Conservation (phyloP, 164 flowering plant species). For the Macadamia tetraphylla region DNA sequence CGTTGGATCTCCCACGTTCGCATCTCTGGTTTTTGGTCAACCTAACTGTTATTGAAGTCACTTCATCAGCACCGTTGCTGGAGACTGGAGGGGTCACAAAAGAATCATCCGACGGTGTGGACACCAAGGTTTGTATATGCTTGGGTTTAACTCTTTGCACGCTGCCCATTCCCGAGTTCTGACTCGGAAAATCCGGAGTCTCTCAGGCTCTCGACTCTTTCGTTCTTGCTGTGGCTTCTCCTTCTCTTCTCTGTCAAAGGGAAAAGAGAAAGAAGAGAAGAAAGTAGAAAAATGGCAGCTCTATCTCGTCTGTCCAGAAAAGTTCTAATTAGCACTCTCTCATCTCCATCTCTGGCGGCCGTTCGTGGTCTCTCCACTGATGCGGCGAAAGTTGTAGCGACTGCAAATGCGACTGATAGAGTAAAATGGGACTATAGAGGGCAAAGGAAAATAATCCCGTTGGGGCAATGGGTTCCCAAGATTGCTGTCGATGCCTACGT, state of each 20-base stretch:
- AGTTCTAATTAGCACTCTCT: slow-evolving; percentile 19
- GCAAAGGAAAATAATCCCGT: slow-evolving; percentile 72
- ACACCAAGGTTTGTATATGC: background rate
- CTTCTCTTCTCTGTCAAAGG: too few species aligned
- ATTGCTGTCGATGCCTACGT: slow-evolving; percentile 97
- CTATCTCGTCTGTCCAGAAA: slow-evolving; percentile 34
- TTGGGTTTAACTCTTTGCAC: too few species aligned
- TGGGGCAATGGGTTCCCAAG: slow-evolving; percentile 95
- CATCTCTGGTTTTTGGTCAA: too few species aligned
- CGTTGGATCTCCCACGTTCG: too few species aligned
- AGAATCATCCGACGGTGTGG: too few species aligned
- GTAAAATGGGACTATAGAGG: slow-evolving; percentile 98
- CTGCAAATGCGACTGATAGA: slow-evolving; percentile 38
- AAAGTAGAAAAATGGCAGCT: slow-evolving; percentile 31
- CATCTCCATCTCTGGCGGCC: slow-evolving; percentile 17
- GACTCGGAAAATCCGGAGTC: background rate
- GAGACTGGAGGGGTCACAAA: too few species aligned
- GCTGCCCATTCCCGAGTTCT: background rate
- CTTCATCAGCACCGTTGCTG: too few species aligned
- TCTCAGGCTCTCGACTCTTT: too few species aligned
- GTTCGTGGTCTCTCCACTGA: slow-evolving; percentile 28
- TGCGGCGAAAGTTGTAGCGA: slow-evolving; percentile 9
- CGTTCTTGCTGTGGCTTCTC: too few species aligned
- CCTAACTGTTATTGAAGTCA: too few species aligned
- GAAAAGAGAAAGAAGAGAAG: too few species aligned